Conservation (phyloP, 2,329 filamentous ascomycete genomes). For the Apiospora marii region DNA sequence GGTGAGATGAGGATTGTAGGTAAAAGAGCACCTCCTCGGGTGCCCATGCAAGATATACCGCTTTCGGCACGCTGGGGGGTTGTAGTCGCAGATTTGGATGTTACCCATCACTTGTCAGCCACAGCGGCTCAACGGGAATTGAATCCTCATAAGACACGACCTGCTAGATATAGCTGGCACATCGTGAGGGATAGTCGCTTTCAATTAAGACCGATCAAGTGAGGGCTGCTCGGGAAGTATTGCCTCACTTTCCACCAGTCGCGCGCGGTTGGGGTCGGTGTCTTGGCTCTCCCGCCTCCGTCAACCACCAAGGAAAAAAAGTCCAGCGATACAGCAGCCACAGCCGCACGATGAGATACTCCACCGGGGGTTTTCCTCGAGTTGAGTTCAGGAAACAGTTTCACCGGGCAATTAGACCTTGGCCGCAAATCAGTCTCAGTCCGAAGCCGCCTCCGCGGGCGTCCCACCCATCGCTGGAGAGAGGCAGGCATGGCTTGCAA, state of each 20-base stretch:
- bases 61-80: constrained; percentile 6
- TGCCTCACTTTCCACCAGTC: constrained; percentile 18
- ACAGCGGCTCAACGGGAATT: constrained; percentile 6
- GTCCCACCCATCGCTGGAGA: constrained; percentile 1
- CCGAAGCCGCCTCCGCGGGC: constrained; percentile 1
- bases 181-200: not conserved
- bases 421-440: constrained; percentile 11
- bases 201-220: not conserved
- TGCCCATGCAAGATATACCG: constrained; percentile 10
- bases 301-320: not conserved
- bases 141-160: not conserved
- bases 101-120: constrained; percentile 13
- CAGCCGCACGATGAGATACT: not conserved
- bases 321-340: not conserved
- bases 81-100: not conserved
- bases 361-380: not conserved
- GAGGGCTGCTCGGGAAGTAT: constrained; percentile 15
- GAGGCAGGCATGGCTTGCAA: not conserved
- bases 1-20: not conserved
- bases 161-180: not conserved
- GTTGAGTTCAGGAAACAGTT: constrained; percentile 17
- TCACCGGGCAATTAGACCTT: constrained; percentile 17
- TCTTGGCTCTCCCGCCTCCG: constrained; percentile 2
- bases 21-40: not conserved
- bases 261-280: constrained; percentile 5